Evolutionary conservation across 306 rosid species (phyloP).

Genomic region (Fagus crenata): DNA sequence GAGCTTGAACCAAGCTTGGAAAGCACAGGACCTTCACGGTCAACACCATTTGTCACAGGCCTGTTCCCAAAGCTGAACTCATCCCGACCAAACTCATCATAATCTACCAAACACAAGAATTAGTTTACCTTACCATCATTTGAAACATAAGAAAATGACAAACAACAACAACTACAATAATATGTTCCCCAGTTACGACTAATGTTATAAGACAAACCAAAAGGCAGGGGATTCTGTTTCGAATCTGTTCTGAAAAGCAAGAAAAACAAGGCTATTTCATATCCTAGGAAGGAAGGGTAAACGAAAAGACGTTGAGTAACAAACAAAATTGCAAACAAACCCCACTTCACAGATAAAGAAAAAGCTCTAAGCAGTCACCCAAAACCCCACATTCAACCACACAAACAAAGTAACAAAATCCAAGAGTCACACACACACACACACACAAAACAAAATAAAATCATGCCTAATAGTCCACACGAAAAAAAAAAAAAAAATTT

Average conservation of each 20-base stretch:
- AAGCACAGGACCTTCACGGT: conserved; percentile 67
- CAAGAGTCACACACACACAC: conserved; percentile 1
- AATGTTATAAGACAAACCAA: conserved; percentile 13
- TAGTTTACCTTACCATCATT: neutral
- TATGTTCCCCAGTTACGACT: conserved; percentile 12
- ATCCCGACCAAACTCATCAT: conserved; percentile 67
- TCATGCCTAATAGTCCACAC: neutral
- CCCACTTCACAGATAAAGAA: conserved; percentile 30
- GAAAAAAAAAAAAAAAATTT: too few relatives aligned
- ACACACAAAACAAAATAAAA: neutral
- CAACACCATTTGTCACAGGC: conserved; percentile 49
- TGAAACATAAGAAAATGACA: conserved; percentile 18
- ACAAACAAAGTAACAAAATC: conserved; percentile 20
- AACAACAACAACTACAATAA: neutral
- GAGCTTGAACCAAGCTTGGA: conserved; percentile 85
- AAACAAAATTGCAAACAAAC: conserved; percentile 31
- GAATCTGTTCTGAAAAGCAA: neutral
- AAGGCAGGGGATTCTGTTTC: conserved; percentile 17
- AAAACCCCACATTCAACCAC: conserved; percentile 22
- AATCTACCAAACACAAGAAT: conserved; percentile 41
- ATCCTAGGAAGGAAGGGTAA: neutral
- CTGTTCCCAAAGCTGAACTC: conserved; percentile 88
- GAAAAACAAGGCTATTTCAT: conserved; percentile 1
- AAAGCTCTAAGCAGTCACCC: conserved; percentile 12
- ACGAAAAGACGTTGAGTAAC: conserved; percentile 1